Evolutionary conservation across 2,329 filamentous ascomycete genomes (phyloP).

Genomic region (Immersiporthe knoxdaviesiana): DNA sequence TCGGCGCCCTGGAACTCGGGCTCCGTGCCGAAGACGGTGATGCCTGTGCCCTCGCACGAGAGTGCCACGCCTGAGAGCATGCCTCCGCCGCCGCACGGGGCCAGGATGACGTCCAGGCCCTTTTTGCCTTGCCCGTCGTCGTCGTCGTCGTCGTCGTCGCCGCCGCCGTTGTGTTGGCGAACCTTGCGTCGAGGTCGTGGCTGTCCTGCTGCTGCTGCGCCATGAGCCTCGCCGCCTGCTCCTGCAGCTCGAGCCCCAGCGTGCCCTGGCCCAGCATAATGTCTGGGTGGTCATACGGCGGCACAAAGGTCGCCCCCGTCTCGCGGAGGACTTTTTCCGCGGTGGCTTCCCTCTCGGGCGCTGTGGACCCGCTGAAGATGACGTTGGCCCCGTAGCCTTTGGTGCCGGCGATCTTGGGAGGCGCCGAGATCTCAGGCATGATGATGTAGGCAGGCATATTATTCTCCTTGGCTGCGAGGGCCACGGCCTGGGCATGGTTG

Average conservation of each 20-base stretch:
- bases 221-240: slow-evolving; percentile 66
- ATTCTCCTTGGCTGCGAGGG: slow-evolving; percentile 77
- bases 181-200: not conserved
- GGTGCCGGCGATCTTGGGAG: slow-evolving; percentile 87
- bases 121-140: slow-evolving; percentile 30
- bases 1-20: slow-evolving; percentile 82
- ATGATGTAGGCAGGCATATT: slow-evolving; percentile 82
- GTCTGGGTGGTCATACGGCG: slow-evolving; percentile 90
- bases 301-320: slow-evolving; percentile 79
- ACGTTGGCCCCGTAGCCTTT: slow-evolving; percentile 76
- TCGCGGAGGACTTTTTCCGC: slow-evolving; percentile 68
- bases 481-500: slow-evolving; percentile 92
- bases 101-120: slow-evolving; percentile 71
- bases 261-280: slow-evolving; percentile 96
- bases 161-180: slow-evolving; percentile 17
- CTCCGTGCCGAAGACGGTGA: slow-evolving; percentile 84
- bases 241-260: slow-evolving; percentile 77
- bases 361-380: slow-evolving; percentile 81
- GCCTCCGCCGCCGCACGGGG: slow-evolving; percentile 86
- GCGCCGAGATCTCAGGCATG: slow-evolving; percentile 84
- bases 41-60: slow-evolving; percentile 71
- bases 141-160: not conserved
- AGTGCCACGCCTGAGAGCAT: slow-evolving; percentile 84
- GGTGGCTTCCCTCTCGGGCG: slow-evolving; percentile 77
- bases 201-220: slow-evolving; percentile 28